These are phyloP conservation scores for Oehlia diaphana DNA, from an alignment of 192 early-diverging fungal species.

Conservation along the genomic window DNA sequence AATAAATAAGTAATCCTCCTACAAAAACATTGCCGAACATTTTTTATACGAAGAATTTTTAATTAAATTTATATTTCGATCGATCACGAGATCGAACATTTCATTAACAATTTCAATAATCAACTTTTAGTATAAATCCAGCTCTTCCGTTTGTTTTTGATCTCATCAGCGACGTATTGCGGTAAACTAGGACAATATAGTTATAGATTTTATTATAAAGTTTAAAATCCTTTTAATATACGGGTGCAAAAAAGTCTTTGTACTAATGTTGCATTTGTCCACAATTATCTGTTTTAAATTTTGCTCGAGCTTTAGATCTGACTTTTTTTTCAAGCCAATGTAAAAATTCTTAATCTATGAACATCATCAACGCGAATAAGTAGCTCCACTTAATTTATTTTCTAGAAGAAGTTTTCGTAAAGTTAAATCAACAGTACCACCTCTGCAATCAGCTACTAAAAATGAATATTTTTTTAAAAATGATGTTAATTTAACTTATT, in stretches of 20 bases:
- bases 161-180: slow-evolving; percentile 27
- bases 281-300: neutral
- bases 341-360: slow-evolving; percentile 21
- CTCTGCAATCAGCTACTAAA: too few relatives aligned
- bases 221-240: neutral
- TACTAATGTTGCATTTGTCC: slow-evolving; percentile 19
- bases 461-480: too few relatives aligned
- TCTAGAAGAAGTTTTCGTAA: slow-evolving; percentile 11
- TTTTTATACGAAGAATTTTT: slow-evolving; percentile 32
- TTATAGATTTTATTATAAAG: slow-evolving; percentile 5
- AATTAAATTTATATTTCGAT: slow-evolving; percentile 50
- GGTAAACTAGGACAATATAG: neutral
- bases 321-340: too few relatives aligned
- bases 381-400: too few relatives aligned
- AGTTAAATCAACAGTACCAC: too few relatives aligned
- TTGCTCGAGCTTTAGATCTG: neutral
- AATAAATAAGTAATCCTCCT: slow-evolving; percentile 58
- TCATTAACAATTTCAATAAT: too few relatives aligned
- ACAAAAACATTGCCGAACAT: slow-evolving; percentile 56
- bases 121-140: slow-evolving; percentile 44
- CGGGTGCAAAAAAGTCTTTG: slow-evolving; percentile 10
- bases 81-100: slow-evolving; percentile 57
- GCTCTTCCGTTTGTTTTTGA: slow-evolving; percentile 29
- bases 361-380: too few relatives aligned
- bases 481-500: too few relatives aligned